Evolutionary conservation across 1,139 yeast species (phyloP), one percentile per base, ranked within the genome.

Genomic region (Yamadazyma membranifaciens): DNA sequence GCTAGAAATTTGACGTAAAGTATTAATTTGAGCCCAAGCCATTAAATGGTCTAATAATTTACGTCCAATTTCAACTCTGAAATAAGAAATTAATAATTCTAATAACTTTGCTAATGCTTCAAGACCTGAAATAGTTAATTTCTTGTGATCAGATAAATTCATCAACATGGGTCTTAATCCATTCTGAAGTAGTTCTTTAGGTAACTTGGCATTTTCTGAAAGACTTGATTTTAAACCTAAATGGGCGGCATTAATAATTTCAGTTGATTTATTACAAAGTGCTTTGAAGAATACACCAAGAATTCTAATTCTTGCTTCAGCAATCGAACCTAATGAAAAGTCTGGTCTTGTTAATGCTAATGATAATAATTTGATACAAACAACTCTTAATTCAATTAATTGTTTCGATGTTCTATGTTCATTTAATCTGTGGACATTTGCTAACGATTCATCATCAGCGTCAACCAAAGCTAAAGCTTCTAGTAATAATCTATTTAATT

Each of bases 401-500:
- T 91, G 97, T 54, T 88, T 91, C 0, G 95, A 76, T 1, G 97
- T 91, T 43, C 91, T 77, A 56, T 89, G 82, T 54, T 94, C 98
- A 37, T 86, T 78, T 3, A 87, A 81, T 38, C 94, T 77, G 54
- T 87, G 94, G 0, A 88, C 87, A 51, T 89, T 87, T 1, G 96
- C 89, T 46, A 94, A 70, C 1, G 96, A 87, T 55, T 89, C 96
- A 60, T 94, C 99, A 47, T 94, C 98, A 0, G 98, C 98, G 65
- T 92, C 98, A 4, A 94, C 97, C 38, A 94, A 68, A 0, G 96
- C 96, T 46, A 92, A 70, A 0, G 97, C 96, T 59, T 94, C 99
- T 45, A 87, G 78, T 26, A 94, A 67, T 45, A 94, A 68, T 44
- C 98, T 71, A 46, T 85, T 85, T 46, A 94, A 66, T 55, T 92